Base-by-base conservation (phyloP, 345 rosid genomes). In the Stellera chamaejasme region DNA sequence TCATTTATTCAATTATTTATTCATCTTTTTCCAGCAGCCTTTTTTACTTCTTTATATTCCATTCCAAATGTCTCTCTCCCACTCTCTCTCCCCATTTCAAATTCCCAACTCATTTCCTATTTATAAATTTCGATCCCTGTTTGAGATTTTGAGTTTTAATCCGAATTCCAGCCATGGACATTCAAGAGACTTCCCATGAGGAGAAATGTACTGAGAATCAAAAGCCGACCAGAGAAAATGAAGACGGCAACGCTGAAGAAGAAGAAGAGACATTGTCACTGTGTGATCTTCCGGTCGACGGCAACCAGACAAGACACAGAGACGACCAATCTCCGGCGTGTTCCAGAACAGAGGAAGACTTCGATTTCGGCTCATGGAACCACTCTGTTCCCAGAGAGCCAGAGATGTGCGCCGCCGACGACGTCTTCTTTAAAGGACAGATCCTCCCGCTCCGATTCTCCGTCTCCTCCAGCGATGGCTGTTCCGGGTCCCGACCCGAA, bases 361-460 rank as follows among this genome's bases (percentile, higher is more conserved):
- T 79, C 47, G 79, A 84, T 65, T 88, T 88, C 43, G 82, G 64
- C 5, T 75, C 79, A 11, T 75, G 69, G 59, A 64, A 50, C 48
- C 74, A 68, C 46, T 64, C 78, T 59, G 52, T 70, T 45, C 66
- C 79, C 0, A 60, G 63, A 15, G 75, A 72, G 43, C 72, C 77
- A 50, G 84, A 78, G 56, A 87, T 87, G 83, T 84, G 85, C 13
- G 71, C 83, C 0, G 92, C 96, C 0, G 96, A 88, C 42, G 90
- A 88, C 16, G 72, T 88, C 23, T 88, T 88, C 75, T 88, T 72
- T 48, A 69, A 80, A 63, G 96, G 96, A 11, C 81, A 70, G 63
- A 80, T 88, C 25, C 69, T 87, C 11, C 96, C 96, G 45, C 61
- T 78, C 10, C 87, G 88, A 27, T 77, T 60, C 64, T 84, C 95